Evolutionary conservation across 805 yeast genomes (phyloP).

Genomic region (Wickerhamomyces canadensis): DNA sequence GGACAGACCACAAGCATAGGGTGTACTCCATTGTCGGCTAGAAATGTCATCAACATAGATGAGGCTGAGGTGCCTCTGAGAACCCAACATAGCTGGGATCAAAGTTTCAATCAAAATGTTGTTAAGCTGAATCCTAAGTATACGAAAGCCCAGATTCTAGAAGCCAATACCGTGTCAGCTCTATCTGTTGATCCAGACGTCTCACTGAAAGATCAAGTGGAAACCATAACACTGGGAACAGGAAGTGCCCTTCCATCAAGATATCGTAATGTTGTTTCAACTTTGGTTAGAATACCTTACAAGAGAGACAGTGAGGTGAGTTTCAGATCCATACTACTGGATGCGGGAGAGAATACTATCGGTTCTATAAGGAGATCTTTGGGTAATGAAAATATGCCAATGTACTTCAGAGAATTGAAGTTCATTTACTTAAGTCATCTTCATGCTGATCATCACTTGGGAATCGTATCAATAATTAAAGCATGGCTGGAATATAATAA

Average conservation of each 20-base stretch:
- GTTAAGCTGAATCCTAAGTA: conserved; percentile 5
- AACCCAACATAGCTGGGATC: conserved; percentile 22
- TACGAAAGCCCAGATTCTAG: conserved; percentile 8
- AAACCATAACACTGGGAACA: conserved; percentile 78
- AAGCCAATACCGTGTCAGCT: conserved; percentile 15
- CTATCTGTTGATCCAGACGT: conserved; percentile 6
- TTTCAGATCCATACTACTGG: conserved; percentile 55
- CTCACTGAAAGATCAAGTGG: conserved; percentile 46
- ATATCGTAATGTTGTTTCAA: conserved; percentile 79
- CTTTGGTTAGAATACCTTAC: conserved; percentile 66
- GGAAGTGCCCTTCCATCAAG: conserved; percentile 89
- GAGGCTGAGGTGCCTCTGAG: conserved; percentile 5
- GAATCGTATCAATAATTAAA: conserved; percentile 61
- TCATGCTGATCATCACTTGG: conserved; percentile 97
- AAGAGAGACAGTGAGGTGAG: conserved; percentile 10
- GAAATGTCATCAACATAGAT: conserved; percentile 11
- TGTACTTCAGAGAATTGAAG: conserved; percentile 54
- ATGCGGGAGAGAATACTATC: conserved; percentile 93
- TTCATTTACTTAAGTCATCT: conserved; percentile 77
- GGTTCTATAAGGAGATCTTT: conserved; percentile 65
- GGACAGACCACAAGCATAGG: conserved; percentile 18
- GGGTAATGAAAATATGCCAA: conserved; percentile 37
- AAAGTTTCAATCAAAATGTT: conserved; percentile 22
- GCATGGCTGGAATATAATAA: conserved; percentile 54
- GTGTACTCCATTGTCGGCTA: conserved; percentile 10